A percentile compares a stretch with the other conserved stretches of the same genome.
Evolutionary conservation across 192 early-diverging fungal species (phyloP).

Genomic region (Mortierella claussenii): DNA sequence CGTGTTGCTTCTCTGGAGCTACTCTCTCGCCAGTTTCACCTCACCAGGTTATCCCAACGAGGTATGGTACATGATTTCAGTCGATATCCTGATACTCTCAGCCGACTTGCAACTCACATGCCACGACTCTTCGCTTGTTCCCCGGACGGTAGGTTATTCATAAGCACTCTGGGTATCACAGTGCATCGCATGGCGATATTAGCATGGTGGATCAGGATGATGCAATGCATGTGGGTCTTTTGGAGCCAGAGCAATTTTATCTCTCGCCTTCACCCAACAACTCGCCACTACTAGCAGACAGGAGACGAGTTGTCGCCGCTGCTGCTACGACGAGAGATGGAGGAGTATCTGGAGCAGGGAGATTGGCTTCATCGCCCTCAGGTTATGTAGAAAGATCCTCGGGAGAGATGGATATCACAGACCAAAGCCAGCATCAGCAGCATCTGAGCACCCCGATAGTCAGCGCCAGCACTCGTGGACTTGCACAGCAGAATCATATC

Average conservation of each 20-base stretch:
- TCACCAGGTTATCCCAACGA: slow-evolving; percentile 50
- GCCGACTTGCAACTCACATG: no score
- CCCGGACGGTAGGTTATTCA: not conserved
- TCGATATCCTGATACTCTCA: no score
- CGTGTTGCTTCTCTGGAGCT: slow-evolving; percentile 50
- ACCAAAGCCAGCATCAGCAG: not conserved
- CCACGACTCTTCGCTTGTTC: no score
- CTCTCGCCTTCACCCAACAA: slow-evolving; percentile 24
- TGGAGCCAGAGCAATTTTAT: slow-evolving; percentile 41
- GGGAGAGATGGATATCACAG: slow-evolving; percentile 14
- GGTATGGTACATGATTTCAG: slow-evolving; percentile 13
- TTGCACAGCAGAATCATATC: not conserved
- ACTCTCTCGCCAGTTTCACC: slow-evolving; percentile 33
- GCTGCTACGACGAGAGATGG: not conserved
- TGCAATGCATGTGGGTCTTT: slow-evolving; percentile 21
- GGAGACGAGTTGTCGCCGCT: not conserved
- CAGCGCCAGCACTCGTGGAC: not conserved
- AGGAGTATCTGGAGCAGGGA: not conserved
- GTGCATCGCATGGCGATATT: slow-evolving; percentile 18
- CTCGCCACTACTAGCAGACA: slow-evolving; percentile 9
- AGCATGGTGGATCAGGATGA: slow-evolving; percentile 25
- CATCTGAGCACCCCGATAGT: not conserved
- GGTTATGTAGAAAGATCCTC: slow-evolving; percentile 5
- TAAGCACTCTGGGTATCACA: slow-evolving; percentile 23
- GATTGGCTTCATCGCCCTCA: not conserved